Percentiles rank a stretch among this genome's conserved stretches.
These are phyloP conservation scores for Casuarina equisetifolia DNA, from an alignment of 306 rosid species.

Conservation along the genomic window DNA sequence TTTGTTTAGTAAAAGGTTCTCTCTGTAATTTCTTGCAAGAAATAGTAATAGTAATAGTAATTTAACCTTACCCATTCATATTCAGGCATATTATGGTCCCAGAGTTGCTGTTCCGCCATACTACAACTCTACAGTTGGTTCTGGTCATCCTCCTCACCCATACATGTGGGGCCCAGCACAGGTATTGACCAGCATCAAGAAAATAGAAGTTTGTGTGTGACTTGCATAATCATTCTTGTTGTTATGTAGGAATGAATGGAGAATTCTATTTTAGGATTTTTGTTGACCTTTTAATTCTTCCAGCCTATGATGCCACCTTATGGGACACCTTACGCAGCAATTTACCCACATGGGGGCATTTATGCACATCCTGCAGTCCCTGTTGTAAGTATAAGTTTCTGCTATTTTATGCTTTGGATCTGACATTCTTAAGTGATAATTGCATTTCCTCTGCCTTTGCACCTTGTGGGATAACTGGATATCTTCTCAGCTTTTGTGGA, in stretches of 20 bases:
- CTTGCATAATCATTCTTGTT: conserved; percentile 6
- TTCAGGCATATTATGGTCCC: conserved; percentile 93
- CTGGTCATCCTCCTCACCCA: conserved; percentile 90
- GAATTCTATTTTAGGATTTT: conserved; percentile 15
- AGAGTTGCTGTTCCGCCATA: conserved; percentile 79
- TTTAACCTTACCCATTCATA: conserved; percentile 13
- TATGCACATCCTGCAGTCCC: conserved; percentile 76
- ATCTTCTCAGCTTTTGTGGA: conserved; percentile 17
- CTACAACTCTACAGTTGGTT: conserved; percentile 68
- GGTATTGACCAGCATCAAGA: conserved; percentile 41
- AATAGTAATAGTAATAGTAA: conserved; percentile 21
- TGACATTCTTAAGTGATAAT: neutral
- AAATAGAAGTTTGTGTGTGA: conserved; percentile 19
- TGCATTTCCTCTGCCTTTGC: neutral
- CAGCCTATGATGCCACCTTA: conserved; percentile 92
- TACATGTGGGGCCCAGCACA: conserved; percentile 98
- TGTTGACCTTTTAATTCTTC: conserved; percentile 33
- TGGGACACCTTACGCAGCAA: conserved; percentile 84
- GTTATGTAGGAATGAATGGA: conserved; percentile 11
- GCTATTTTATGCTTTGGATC: neutral
- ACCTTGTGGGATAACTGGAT: conserved; percentile 12
- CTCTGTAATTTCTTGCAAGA: conserved; percentile 9
- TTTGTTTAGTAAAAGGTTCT: neutral
- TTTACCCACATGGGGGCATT: conserved; percentile 81
- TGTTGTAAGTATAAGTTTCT: conserved; percentile 53